Evolutionary conservation across 2,329 filamentous ascomycete genomes (phyloP).

Genomic region (Ambrosiella xylebori): DNA sequence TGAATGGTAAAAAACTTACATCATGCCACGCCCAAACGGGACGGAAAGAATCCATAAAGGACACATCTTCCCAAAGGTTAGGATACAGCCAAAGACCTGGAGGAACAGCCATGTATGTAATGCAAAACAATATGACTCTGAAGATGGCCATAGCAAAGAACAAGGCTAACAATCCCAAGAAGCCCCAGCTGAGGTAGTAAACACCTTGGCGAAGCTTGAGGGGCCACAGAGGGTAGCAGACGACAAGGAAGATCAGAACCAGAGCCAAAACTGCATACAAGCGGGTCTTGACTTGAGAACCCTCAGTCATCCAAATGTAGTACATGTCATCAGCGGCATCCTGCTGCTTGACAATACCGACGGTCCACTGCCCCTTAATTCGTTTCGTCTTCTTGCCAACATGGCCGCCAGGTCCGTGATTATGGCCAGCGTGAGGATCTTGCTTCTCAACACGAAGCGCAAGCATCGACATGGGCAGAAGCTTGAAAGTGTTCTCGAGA

Average conservation of each 20-base stretch:
- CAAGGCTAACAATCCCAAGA: conserved; percentile 72
- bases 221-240: conserved; percentile 94
- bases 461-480: conserved; percentile 84
- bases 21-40: conserved; percentile 98
- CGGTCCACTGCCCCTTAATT: conserved; percentile 89
- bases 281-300: conserved; percentile 83
- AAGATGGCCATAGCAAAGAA: conserved; percentile 99
- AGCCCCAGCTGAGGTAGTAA: conserved; percentile 92
- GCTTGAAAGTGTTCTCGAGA: conserved; percentile 86
- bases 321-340: conserved; percentile 75
- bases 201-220: conserved; percentile 79
- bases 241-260: conserved; percentile 66
- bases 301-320: conserved; percentile 94
- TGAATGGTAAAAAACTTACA: conserved; percentile 32
- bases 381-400: conserved; percentile 62
- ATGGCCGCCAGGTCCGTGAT: conserved; percentile 34
- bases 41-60: conserved; percentile 92
- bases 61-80: conserved; percentile 95
- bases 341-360: conserved; percentile 90
- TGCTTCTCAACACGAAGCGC: conserved; percentile 77
- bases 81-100: conserved; percentile 97
- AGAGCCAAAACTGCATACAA: conserved; percentile 76
- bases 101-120: conserved; percentile 69
- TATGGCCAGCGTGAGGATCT: conserved; percentile 42
- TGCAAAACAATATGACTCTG: conserved; percentile 80